Conservation (phyloP, 2,329 filamentous ascomycete species). For the Sphaerulina musiva region DNA sequence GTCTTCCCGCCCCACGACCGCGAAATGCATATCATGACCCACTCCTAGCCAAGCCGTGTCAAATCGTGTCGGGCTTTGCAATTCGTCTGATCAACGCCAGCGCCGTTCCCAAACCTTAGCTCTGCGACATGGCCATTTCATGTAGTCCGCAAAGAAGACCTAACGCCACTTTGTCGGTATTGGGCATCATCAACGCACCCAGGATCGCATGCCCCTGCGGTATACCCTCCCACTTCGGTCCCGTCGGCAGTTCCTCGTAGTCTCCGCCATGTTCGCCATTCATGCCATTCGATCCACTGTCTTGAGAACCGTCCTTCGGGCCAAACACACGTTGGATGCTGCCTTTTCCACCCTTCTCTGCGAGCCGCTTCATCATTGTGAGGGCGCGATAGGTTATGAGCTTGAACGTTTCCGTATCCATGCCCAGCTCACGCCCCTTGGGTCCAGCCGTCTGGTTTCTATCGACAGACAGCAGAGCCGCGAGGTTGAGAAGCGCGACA, state of each 20-base stretch:
- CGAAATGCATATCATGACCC: slow-evolving; percentile 5
- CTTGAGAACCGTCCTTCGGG: slow-evolving; percentile 5
- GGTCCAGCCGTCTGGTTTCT: slow-evolving; percentile 25
- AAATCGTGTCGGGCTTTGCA: background rate
- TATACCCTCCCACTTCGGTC: slow-evolving; percentile 39
- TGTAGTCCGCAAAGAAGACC: slow-evolving; percentile 37
- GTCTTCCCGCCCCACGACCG: background rate
- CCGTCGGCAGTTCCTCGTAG: slow-evolving; percentile 1
- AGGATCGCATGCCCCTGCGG: slow-evolving; percentile 44
- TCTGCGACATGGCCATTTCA: slow-evolving; percentile 31
- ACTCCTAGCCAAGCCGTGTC: background rate
- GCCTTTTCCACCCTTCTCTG: slow-evolving; percentile 37
- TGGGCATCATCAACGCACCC: slow-evolving; percentile 41
- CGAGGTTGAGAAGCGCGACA: slow-evolving; percentile 67
- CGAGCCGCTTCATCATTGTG: slow-evolving; percentile 43
- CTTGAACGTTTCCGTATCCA: slow-evolving; percentile 31
- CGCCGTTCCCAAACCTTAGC: slow-evolving; percentile 1
- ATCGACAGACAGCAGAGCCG: slow-evolving; percentile 64
- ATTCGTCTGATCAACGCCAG: slow-evolving; percentile 1
- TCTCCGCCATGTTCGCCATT: slow-evolving; percentile 24
- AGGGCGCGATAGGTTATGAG: slow-evolving; percentile 41
- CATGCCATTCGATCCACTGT: slow-evolving; percentile 18
- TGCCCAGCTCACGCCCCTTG: slow-evolving; percentile 23
- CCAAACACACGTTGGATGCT: slow-evolving; percentile 19
- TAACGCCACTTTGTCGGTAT: slow-evolving; percentile 40